Evolutionary conservation across 805 yeast species (phyloP).

Genomic region (Barnettozyma siamensis): DNA sequence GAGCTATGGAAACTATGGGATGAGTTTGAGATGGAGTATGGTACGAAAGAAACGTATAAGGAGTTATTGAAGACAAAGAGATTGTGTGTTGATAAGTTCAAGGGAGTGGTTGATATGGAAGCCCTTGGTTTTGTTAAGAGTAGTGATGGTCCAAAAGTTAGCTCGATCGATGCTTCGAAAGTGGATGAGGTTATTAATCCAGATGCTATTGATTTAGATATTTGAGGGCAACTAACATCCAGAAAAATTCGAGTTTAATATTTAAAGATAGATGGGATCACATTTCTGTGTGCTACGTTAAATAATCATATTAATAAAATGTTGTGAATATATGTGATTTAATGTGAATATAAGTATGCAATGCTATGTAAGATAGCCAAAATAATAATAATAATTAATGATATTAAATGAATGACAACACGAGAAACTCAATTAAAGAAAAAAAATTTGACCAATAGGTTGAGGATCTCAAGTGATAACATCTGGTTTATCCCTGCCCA

Average conservation of each 20-base stretch:
- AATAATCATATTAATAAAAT: too few relatives aligned
- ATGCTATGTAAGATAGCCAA: too few relatives aligned
- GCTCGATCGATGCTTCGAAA: slow-evolving; percentile 17
- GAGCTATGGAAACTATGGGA: slow-evolving; percentile 67
- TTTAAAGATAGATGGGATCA: too few relatives aligned
- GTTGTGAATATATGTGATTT: too few relatives aligned
- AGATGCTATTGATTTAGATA: slow-evolving; percentile 56
- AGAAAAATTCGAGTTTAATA: too few relatives aligned
- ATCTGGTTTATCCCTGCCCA: slow-evolving; percentile 84
- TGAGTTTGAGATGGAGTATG: slow-evolving; percentile 63
- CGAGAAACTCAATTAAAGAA: too few relatives aligned
- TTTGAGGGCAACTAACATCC: not conserved
- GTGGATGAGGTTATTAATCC: slow-evolving; percentile 34
- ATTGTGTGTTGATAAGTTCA: slow-evolving; percentile 26
- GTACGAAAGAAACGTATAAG: slow-evolving; percentile 66
- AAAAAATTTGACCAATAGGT: too few relatives aligned
- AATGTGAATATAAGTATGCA: too few relatives aligned
- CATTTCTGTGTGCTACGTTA: too few relatives aligned
- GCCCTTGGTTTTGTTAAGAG: slow-evolving; percentile 47
- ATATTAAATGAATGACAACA: too few relatives aligned
- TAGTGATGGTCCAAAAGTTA: slow-evolving; percentile 31
- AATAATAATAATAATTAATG: too few relatives aligned
- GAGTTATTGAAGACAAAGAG: slow-evolving; percentile 65
- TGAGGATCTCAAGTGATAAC: slow-evolving; percentile 80
- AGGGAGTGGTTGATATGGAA: slow-evolving; percentile 24